A percentile compares a stretch with the other conserved stretches of the same genome.
These are phyloP conservation scores for Phytophthora boehmeriae DNA, from an alignment of 352 stramenopile genomes.

Conservation along the genomic window DNA sequence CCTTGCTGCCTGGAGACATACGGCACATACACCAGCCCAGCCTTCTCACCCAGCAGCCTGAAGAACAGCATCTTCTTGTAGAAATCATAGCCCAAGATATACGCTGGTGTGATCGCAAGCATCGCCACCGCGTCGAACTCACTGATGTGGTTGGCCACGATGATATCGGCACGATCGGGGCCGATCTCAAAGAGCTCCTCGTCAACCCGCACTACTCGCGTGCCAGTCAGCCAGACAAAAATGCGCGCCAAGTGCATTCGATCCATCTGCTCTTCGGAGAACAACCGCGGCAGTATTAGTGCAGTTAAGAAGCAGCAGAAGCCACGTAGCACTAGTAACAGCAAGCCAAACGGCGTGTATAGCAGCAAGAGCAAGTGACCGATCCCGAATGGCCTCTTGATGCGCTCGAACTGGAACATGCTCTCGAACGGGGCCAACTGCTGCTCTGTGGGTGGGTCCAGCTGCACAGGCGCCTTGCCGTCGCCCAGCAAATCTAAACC, in stretches of 20 bases:
- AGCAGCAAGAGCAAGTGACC: slow-evolving; percentile 57
- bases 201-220: slow-evolving; percentile 48
- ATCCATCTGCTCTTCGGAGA: slow-evolving; percentile 58
- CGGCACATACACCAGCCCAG: slow-evolving; percentile 70
- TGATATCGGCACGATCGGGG: slow-evolving; percentile 38
- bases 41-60: slow-evolving; percentile 60
- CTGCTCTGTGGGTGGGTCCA: slow-evolving; percentile 38
- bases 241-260: slow-evolving; percentile 42
- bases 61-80: slow-evolving; percentile 85
- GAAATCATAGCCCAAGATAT: slow-evolving; percentile 83
- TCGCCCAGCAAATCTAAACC: slow-evolving; percentile 41
- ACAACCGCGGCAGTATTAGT: slow-evolving; percentile 44
- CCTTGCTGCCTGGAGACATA: slow-evolving; percentile 70
- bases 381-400: slow-evolving; percentile 52
- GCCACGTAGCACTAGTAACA: slow-evolving; percentile 51
- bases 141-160: slow-evolving; percentile 80
- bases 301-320: slow-evolving; percentile 46
- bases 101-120: slow-evolving; percentile 48
- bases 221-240: slow-evolving; percentile 52
- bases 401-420: slow-evolving; percentile 78
- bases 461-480: slow-evolving; percentile 20
- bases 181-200: slow-evolving; percentile 39
- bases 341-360: slow-evolving; percentile 59
- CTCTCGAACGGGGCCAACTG: slow-evolving; percentile 44
- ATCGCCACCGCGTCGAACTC: slow-evolving; percentile 75